phyloP scores from a whole-genome alignment of 1,139 yeast genomes.

The Arxiozyma heterogenica region DNA sequence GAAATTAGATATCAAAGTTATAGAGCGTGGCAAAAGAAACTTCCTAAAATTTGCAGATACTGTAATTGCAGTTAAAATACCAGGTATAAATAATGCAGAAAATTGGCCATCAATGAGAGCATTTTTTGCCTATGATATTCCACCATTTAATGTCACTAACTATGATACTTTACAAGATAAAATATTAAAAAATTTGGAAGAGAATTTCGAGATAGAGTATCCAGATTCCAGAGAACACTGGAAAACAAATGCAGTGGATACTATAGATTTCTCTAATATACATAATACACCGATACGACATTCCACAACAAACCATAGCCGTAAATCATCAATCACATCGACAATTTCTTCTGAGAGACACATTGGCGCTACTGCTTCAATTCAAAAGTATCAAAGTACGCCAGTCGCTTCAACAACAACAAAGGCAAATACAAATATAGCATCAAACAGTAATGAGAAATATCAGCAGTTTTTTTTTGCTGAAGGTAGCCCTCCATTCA shows the following conservation, averaged over 20 bases:
- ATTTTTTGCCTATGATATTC: constrained; percentile 28
- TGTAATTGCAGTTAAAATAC: constrained; percentile 28
- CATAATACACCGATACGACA: background rate
- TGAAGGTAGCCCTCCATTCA: background rate
- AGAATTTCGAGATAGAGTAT: constrained; percentile 17
- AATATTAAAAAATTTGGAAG: constrained; percentile 15
- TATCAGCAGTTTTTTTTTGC: background rate
- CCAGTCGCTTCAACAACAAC: background rate
- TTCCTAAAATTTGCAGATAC: constrained; percentile 31
- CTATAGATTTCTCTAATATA: background rate
- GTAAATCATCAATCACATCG: background rate
- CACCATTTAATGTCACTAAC: constrained; percentile 13
- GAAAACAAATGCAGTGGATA: background rate
- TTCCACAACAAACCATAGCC: background rate
- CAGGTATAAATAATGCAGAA: constrained; percentile 11
- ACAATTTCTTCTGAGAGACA: background rate
- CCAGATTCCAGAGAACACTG: background rate
- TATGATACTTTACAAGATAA: constrained; percentile 10
- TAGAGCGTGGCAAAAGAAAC: constrained; percentile 31
- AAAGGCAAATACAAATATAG: background rate
- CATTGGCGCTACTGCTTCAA: background rate
- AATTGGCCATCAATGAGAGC: constrained; percentile 32
- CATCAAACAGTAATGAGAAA: background rate
- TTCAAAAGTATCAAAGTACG: background rate
- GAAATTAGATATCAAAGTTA: constrained; percentile 37